Evolutionary conservation across 1,139 yeast genomes (phyloP), one percentile per base, ranked within the genome.

Genomic region (Yamadazyma triangularis): DNA sequence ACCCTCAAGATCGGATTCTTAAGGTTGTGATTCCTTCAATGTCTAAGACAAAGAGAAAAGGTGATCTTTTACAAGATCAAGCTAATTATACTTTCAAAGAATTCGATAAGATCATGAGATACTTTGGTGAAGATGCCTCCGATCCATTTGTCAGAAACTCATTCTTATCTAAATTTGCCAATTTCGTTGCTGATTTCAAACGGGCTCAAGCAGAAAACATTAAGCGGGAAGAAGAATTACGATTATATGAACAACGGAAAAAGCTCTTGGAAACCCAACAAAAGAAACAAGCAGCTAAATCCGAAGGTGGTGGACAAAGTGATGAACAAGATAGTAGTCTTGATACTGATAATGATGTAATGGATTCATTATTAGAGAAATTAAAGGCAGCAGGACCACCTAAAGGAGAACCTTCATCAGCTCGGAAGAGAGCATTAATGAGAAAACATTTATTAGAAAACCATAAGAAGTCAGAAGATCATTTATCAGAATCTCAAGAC

Each of bases 401-500:
- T 5, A 75, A 75, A 42, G 79, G 86, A 4, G 93, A 85, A 48
- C 79, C 93, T 0, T 61, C 84, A 1, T 77, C 91, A 6, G 95
- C 95, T 0, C 65, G 95, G 44, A 78, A 87, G 47, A 68, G 93
- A 37, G 95, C 95, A 0, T 63, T 83, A 40, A 84, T 89, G 43
- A 73, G 91, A 41, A 78, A 70, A 44, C 78, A 77, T 33, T 48
- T 79, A 28, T 34, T 73, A 38, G 74, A 67, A 31, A 60, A 56
- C 24, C 62, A 54, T 39, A 58, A 50, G 32, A 10, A 8, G 2
- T 11, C 28, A 21, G 29, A 12, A 11, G 25, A 23, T 9, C 30
- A 20, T 27, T 25, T 34, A 25, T 37, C 41, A 4, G 25, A 28
- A 12, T 24, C 30, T 19, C 29, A 28, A 12, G 38, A 39, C n/a